A percentile compares a stretch with the other conserved stretches of the same genome.
Evolutionary conservation across 441 rosid species (phyloP).

Genomic region (Omphalea diandra): DNA sequence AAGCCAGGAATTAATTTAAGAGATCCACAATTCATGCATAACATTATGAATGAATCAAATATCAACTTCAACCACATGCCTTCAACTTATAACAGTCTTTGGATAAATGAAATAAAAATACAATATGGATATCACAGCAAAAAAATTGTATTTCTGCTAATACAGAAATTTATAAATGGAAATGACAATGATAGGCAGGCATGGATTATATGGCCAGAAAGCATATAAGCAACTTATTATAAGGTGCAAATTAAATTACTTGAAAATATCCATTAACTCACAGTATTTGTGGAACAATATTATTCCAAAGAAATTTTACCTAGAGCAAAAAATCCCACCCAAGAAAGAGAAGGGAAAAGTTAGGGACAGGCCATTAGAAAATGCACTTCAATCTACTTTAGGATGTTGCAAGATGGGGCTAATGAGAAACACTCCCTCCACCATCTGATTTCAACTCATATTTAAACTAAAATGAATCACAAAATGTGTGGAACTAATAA

Average conservation of each 20-base stretch:
- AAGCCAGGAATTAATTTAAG: not conserved
- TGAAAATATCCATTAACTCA: not conserved
- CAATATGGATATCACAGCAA: not conserved
- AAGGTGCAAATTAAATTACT: not conserved
- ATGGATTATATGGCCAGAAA: not conserved
- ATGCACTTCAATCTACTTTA: not conserved
- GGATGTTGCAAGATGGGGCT: not conserved
- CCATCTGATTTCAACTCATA: not conserved
- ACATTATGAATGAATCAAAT: not conserved
- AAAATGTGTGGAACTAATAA: not conserved
- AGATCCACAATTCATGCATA: not conserved
- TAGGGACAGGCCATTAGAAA: not conserved
- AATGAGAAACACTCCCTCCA: not conserved
- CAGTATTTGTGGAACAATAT: not conserved
- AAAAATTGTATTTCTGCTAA: not conserved
- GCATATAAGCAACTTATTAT: not conserved
- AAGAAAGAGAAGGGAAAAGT: not conserved
- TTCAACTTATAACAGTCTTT: not conserved
- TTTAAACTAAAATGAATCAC: constrained; percentile 6
- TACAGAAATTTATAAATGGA: not conserved
- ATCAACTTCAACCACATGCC: not conserved
- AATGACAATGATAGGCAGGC: not conserved
- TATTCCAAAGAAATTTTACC: not conserved
- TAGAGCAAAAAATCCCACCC: not conserved
- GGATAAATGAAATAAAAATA: not conserved